These are phyloP conservation scores for Aquanectria penicillioides DNA, from an alignment of 2,329 filamentous ascomycete species.

Conservation along the genomic window DNA sequence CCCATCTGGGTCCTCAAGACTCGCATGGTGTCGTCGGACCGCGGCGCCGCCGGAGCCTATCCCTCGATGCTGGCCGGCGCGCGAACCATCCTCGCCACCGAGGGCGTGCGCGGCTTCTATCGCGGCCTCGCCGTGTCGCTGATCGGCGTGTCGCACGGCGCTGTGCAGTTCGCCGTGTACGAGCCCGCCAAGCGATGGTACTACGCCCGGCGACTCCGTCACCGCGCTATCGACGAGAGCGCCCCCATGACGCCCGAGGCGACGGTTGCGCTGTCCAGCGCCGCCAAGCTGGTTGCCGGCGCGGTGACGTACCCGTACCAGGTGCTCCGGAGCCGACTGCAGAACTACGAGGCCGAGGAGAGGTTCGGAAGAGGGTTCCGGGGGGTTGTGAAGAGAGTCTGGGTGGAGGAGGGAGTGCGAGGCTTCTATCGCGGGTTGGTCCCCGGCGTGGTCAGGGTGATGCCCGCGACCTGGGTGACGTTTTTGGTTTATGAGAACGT, in stretches of 20 bases:
- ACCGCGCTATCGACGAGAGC: slow-evolving; percentile 28
- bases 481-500: slow-evolving; percentile 98
- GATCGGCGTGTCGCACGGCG: slow-evolving; percentile 89
- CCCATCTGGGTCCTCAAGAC: slow-evolving; percentile 99
- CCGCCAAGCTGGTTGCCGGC: slow-evolving; percentile 89
- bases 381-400: slow-evolving; percentile 80
- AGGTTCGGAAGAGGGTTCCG: slow-evolving; percentile 75
- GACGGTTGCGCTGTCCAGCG: slow-evolving; percentile 81
- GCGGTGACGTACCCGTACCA: slow-evolving; percentile 94
- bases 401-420: slow-evolving; percentile 78
- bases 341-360: slow-evolving; percentile 85
- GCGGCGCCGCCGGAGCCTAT: slow-evolving; percentile 80
- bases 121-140: slow-evolving; percentile 85
- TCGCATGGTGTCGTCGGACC: slow-evolving; percentile 90
- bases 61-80: slow-evolving; percentile 78
- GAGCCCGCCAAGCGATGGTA: slow-evolving; percentile 73
- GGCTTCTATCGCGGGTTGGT: slow-evolving; percentile 94
- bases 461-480: slow-evolving; percentile 95
- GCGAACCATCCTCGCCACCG: slow-evolving; percentile 70
- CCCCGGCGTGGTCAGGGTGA: slow-evolving; percentile 87
- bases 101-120: slow-evolving; percentile 86
- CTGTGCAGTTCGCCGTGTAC: slow-evolving; percentile 96
- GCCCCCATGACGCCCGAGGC: slow-evolving; percentile 72
- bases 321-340: slow-evolving; percentile 86
- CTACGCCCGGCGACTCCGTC: slow-evolving; percentile 54